Evolutionary conservation across 2,329 filamentous ascomycete genomes (phyloP).

Genomic region (Diaporthe vexans): DNA sequence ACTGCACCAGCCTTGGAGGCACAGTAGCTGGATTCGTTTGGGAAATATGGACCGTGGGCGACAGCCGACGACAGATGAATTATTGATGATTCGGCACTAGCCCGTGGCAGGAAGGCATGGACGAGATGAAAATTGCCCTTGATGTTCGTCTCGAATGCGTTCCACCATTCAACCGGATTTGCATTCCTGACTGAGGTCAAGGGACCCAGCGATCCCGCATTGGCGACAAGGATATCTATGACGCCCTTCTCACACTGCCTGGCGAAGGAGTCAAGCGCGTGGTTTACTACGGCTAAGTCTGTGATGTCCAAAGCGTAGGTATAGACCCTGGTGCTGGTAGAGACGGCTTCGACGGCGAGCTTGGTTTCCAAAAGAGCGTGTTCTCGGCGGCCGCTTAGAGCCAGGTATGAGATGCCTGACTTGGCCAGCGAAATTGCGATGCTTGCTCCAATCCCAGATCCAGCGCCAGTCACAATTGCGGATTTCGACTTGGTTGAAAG

Average conservation of each 20-base stretch:
- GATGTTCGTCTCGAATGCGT: background rate
- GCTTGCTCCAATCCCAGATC: conserved; percentile 18
- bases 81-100: background rate
- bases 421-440: conserved; percentile 23
- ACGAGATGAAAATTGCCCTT: conserved; percentile 31
- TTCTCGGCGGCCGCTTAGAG: conserved; percentile 12
- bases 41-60: conserved; percentile 21
- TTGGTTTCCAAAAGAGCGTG: conserved; percentile 10
- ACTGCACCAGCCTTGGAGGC: conserved; percentile 24
- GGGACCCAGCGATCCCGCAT: background rate
- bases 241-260: background rate
- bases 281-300: background rate
- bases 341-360: background rate
- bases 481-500: conserved; percentile 31
- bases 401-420: conserved; percentile 7
- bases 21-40: conserved; percentile 32
- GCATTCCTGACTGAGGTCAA: background rate
- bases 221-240: conserved; percentile 2
- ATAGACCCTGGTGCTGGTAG: background rate
- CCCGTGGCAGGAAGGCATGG: background rate
- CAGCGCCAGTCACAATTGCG: conserved; percentile 23
- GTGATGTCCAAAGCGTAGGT: background rate
- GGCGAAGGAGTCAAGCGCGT: background rate
- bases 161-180: background rate
- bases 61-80: conserved; percentile 13